Base-by-base conservation (phyloP, 208 protist species). In the Angomonas ambiguus region DNA sequence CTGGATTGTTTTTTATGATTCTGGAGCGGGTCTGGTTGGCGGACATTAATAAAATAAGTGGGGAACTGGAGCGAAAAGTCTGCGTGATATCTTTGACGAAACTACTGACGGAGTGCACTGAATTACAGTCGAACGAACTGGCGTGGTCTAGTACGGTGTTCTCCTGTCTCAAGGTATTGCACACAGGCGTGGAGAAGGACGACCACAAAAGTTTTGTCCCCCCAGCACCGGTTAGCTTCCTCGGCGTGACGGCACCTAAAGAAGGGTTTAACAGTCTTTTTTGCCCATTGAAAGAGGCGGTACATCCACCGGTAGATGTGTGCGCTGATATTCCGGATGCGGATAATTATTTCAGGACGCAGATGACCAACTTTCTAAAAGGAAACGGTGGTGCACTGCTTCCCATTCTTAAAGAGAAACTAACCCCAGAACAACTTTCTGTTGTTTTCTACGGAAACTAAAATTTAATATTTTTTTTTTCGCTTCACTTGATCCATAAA, bases 31-130 rank as follows among this genome's bases (percentile, higher is more conserved):
- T 96, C 16, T 96, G 89, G 90, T 62, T 95, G 48, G 79, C 75
- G 6, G 70, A 91, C 64, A 76, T 96, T 66, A 81, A 91, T 68
- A 96, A 96, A 63, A 81, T 97, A 42, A 79, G 71, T 10, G 93
- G 93, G 33, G 33, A 32, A 27, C 64, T 88, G 48, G 86, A 94
- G 76, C 79, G 91, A 24, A 97, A 97, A 58, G 74, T 80, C 33
- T 95, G 89, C 61, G 65, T 91, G 0, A 83, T 96, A 1, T 91
- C 89, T 2, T 67, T 96, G 22, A 72, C 87, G 22, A 76, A 77
- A 31, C 57, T 97, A 56, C 72, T 95, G 22, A 87, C 77, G 53
- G 78, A 93, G 45, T 79, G 80, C 51, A 51, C 51, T 20, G 72
- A 74, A 62, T 66, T 97, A 51, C 87, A 95, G 62, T 22, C 68